These are phyloP conservation scores for Theobroma grandiflorum DNA, from an alignment of 441 rosid species.

Conservation along the genomic window DNA sequence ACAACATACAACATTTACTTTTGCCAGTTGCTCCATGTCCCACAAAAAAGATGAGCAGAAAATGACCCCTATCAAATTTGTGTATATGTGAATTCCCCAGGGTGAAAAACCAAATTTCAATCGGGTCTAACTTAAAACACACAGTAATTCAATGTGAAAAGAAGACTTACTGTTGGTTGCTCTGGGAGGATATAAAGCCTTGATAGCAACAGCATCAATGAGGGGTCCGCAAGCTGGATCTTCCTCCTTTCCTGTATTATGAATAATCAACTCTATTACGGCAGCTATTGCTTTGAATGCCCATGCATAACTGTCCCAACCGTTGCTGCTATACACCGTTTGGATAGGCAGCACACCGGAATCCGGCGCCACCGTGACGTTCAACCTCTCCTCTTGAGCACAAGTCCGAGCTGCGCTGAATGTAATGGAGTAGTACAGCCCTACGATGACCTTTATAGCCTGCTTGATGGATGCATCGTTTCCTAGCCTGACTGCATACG, in stretches of 20 bases:
- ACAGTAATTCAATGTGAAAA: neutral
- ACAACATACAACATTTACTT: neutral
- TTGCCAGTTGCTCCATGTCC: neutral
- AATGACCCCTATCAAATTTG: neutral
- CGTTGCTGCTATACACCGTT: slow-evolving; percentile 77
- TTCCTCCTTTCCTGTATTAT: slow-evolving; percentile 92
- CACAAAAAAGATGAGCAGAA: neutral
- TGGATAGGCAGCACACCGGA: slow-evolving; percentile 81
- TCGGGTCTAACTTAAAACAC: neutral
- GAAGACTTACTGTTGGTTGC: slow-evolving; percentile 66
- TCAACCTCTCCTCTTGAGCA: slow-evolving; percentile 64
- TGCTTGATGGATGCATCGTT: slow-evolving; percentile 76
- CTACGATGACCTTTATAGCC: slow-evolving; percentile 43
- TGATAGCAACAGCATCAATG: slow-evolving; percentile 78
- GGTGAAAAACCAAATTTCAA: neutral
- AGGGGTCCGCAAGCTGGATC: slow-evolving; percentile 96
- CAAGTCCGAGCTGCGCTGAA: slow-evolving; percentile 74
- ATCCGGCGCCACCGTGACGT: slow-evolving; percentile 67
- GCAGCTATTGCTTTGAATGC: slow-evolving; percentile 57
- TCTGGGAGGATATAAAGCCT: slow-evolving; percentile 70
- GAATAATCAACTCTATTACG: slow-evolving; percentile 59
- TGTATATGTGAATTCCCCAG: neutral
- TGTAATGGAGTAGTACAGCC: slow-evolving; percentile 60
- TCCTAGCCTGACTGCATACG: slow-evolving; percentile 67
- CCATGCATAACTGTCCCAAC: slow-evolving; percentile 95